Base-by-base conservation (phyloP, 352 stramenopile species). In the Globisporangium abappressorium region DNA sequence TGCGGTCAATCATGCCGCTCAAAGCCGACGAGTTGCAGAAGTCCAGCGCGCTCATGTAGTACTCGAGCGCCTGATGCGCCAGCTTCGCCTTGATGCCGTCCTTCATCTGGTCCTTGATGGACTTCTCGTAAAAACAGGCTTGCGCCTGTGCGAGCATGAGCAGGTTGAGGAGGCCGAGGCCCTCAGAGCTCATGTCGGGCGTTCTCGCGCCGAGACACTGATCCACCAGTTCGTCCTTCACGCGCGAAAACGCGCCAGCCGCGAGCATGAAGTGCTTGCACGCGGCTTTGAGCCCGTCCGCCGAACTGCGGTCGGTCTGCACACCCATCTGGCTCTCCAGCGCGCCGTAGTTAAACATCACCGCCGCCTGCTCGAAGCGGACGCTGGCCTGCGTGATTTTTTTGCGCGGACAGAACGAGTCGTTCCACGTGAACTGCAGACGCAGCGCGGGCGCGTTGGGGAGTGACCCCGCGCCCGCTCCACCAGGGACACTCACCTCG, bases 41-140 rank as follows among this genome's bases (percentile, higher is more conserved):
- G 0, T 90, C 83, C 15, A 92, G 60, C 15, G 86, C 82, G 24
- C 72, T 74, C 11, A 69, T 51, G 71, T 93, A 93, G 33, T 82
- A 86, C 47, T 89, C 84, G 58, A 87, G 79, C 36, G 85, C 83
- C 68, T 96, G 85, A 60, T 88, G 78, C 64, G 90, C 88, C 22
- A 96, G 74, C 64, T 94, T 96, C 24, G 88, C 79, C 75, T 94
- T 92, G 65, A 96, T 84, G 12, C 69, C 79, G 65, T 93, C 79
- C 54, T 92, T 93, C 80, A 92, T 90, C 61, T 86, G 75, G 72
- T 97, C 91, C 59, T 93, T 94, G 34, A 97, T 91, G 22, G 90
- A 84, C 69, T 97, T 97, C 69, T 97, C 89, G 70, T 97, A 97
- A 63, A 97, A 97, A 62, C 90, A 97, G n/a, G 89, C 89, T 66